phyloP scores from a whole-genome alignment of 1,139 yeast genomes.

The Nakaseomyces glabratus region DNA sequence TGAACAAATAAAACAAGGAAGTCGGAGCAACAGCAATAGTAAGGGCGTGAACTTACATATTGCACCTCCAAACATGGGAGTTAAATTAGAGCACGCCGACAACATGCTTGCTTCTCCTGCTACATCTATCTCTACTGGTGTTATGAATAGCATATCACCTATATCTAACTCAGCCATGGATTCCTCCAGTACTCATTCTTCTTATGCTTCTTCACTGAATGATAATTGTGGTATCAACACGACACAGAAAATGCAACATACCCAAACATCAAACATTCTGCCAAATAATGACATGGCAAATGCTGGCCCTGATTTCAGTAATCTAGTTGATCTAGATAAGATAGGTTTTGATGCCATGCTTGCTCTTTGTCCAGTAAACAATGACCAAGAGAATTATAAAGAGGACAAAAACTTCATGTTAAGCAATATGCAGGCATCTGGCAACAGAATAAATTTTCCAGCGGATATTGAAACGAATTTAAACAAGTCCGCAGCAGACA shows the following conservation, averaged over 20 bases:
- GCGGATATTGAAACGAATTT: too few relatives aligned
- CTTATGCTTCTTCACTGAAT: neutral
- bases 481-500: too few relatives aligned
- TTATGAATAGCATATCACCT: constrained; percentile 3
- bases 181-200: neutral
- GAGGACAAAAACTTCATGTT: too few relatives aligned
- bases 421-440: too few relatives aligned
- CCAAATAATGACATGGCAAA: constrained; percentile 4
- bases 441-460: too few relatives aligned
- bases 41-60: neutral
- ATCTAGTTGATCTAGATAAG: constrained; percentile 2
- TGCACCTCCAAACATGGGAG: neutral
- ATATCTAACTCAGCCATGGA: neutral
- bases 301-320: too few relatives aligned
- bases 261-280: neutral
- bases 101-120: constrained; percentile 1
- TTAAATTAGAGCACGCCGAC: neutral
- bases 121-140: neutral
- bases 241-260: neutral
- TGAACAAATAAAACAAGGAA: neutral
- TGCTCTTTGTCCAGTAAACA: neutral
- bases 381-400: neutral
- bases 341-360: constrained; percentile 3
- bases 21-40: neutral
- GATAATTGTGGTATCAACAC: neutral